Base-by-base conservation (phyloP, 768 basidiomycete species). In the Leccinum barrowsii region DNA sequence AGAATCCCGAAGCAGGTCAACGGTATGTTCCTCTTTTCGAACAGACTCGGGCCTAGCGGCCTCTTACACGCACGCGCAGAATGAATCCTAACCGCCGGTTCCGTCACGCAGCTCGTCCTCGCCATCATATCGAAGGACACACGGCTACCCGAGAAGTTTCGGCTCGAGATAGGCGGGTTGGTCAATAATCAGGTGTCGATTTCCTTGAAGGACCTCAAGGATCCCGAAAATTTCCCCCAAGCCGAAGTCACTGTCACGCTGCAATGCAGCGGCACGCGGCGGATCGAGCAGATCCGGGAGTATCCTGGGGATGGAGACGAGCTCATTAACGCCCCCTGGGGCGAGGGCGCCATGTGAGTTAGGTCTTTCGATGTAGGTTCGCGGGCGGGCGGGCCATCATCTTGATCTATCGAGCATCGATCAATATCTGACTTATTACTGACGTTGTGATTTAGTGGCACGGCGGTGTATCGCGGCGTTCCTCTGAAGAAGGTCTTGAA, bases 301-400 rank as follows among this genome's bases (percentile, higher is more conserved):
- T 82, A 82, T 60, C 81, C 81, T 6, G 82, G 80, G 13, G 82
- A 83, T 32, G 81, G 80, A 24, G 81, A 82, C 54, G 82, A 82
- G 58, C 69, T 83, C 24, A 80, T 80, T 59, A 79, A 79, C 50
- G 79, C 79, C 19, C 80, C 80, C 17, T 82, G 81, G 77, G 76
- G 77, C 69, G 80, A 81, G 63, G 80, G 80, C 13, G 80, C 81
- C 1, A 82, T 81, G 80, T 42, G 40, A 42, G 40, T 42, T 80
- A 64, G 26, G 75, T 57, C 19, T 15, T 35, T 42, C n/a, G 40
- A 40, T 42, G 40, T 10, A 11, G 8, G 17, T 26, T 26, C 24
- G 24, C 24, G 24, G 24, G 30, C 30, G 30, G 12, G 32, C 32
- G 12, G n/a, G n/a, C 40, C 40, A 19, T 19, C 40, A 42, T 42